Base-by-base conservation (phyloP, 495 filamentous ascomycete genomes). In the Xanthoparmelia taractica region DNA sequence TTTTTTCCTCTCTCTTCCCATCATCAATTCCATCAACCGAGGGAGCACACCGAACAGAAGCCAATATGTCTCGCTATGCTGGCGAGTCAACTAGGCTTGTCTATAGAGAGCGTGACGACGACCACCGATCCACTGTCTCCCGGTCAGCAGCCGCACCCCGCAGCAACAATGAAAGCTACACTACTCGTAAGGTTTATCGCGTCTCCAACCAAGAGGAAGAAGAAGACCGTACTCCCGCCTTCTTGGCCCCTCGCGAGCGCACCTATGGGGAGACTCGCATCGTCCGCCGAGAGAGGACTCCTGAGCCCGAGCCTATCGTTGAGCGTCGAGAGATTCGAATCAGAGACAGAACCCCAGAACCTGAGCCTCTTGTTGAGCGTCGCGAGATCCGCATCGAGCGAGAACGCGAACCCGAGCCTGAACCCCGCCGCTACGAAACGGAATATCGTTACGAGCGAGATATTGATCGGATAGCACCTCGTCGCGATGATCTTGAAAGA, bases 391-490 rank as follows among this genome's bases (percentile, higher is more conserved):
- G 76, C 23, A 65, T 70, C 33, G 65, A 70, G 41, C 54, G 68
- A 57, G 64, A 64, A 27, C 45, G 70, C 37, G 77, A 81, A 37
- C 72, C 73, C 34, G 77, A 81, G 63, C 65, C 79, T 57, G 82
- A 84, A 34, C 79, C 81, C 69, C 76, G 76, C 20, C 77, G 73
- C 64, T 75, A 75, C 59, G 74, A 63, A 62, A 58, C 72, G 52
- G 71, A 75, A 57, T 73, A 74, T 63, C 71, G 73, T 45, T 81
- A 79, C 52, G 82, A 85, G 61, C 75, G 82, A 58, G 81, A 86
- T 36, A 81, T 82, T 68, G 84, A 86, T 63, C 73, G 50, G 29
- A 17, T 54, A 33, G 50, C 50, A n/a, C 50, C 50, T 54, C 50
- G 71, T 58, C 68, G 68, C 27, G 72, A 74, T 37, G 82, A 85